These are phyloP conservation scores for Pezicula carpinea DNA, from an alignment of 2,329 filamentous ascomycete species.

Conservation along the genomic window DNA sequence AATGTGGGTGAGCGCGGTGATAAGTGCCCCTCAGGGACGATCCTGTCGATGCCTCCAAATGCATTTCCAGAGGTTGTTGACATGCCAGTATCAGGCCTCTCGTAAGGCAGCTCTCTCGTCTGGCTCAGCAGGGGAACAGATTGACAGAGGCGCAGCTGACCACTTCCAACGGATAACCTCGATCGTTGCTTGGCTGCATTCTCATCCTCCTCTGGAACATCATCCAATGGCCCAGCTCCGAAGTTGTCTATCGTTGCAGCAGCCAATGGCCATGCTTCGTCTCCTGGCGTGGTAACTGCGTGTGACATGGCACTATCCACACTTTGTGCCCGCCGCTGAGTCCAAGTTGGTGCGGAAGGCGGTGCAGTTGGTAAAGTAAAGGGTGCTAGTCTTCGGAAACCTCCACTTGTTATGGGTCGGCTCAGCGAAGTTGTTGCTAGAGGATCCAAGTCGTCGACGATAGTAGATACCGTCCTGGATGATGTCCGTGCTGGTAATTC, in stretches of 20 bases:
- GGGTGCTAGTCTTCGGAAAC: constrained; percentile 41
- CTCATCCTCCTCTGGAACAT: constrained; percentile 62
- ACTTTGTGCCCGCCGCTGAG: constrained; percentile 25
- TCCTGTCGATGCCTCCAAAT: neutral
- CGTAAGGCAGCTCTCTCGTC: constrained; percentile 34
- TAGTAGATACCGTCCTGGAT: constrained; percentile 43
- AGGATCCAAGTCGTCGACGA: constrained; percentile 39
- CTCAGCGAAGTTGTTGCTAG: constrained; percentile 32
- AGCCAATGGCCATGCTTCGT: constrained; percentile 41
- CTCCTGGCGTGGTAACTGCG: constrained; percentile 38
- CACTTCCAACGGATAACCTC: constrained; percentile 19
- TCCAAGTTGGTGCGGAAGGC: constrained; percentile 15
- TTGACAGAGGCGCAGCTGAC: constrained; percentile 23
- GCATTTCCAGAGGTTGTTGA: constrained; percentile 15
- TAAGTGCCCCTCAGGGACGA: neutral
- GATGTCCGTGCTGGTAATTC: constrained; percentile 49
- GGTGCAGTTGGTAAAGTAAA: constrained; percentile 26
- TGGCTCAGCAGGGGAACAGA: constrained; percentile 29
- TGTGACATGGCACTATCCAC: constrained; percentile 27
- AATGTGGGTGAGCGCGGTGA: constrained; percentile 14
- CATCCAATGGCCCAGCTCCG: constrained; percentile 38
- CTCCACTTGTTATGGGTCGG: constrained; percentile 40
- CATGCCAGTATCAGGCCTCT: constrained; percentile 21
- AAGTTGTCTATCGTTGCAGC: constrained; percentile 17
- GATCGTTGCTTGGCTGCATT: constrained; percentile 25